phyloP scores from a whole-genome alignment of 305 asterid species.

The Fraxinus xanthoxyloides region DNA sequence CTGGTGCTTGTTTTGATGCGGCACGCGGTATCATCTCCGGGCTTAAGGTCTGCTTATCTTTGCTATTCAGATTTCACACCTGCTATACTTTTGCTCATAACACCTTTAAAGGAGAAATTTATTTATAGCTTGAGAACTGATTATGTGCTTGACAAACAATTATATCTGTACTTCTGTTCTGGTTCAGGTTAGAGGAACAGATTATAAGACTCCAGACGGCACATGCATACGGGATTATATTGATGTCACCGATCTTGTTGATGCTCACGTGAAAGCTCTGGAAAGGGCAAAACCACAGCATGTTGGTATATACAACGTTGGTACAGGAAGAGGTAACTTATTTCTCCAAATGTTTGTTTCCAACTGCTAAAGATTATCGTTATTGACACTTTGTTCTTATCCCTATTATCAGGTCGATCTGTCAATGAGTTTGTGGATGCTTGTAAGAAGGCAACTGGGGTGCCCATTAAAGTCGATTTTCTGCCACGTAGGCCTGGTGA shows the following conservation, averaged over 20 bases:
- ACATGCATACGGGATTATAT: conserved; percentile 52
- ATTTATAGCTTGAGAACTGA: not conserved
- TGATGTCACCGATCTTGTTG: conserved; percentile 56
- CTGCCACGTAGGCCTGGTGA: conserved; percentile 92
- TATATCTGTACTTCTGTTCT: not conserved
- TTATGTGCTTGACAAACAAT: not conserved
- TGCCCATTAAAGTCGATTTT: conserved; percentile 64
- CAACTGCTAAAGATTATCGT: not conserved
- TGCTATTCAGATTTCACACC: not conserved
- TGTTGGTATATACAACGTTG: conserved; percentile 48
- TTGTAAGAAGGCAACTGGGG: conserved; percentile 84
- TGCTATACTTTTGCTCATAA: not conserved
- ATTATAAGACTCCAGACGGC: conserved; percentile 45
- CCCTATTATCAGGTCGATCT: conserved; percentile 62
- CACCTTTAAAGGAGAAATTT: not conserved
- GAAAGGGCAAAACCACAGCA: conserved; percentile 42
- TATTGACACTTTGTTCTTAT: not conserved
- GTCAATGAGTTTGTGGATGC: conserved; percentile 94
- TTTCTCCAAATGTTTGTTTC: not conserved
- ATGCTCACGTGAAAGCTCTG: conserved; percentile 56
- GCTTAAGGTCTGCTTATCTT: conserved; percentile 56
- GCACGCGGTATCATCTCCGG: conserved; percentile 89
- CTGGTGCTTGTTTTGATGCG: conserved; percentile 97
- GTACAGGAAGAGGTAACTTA: conserved; percentile 36
- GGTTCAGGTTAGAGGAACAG: conserved; percentile 81